phyloP scores from a whole-genome alignment of 805 yeast species.

The Starmerella stellata region DNA sequence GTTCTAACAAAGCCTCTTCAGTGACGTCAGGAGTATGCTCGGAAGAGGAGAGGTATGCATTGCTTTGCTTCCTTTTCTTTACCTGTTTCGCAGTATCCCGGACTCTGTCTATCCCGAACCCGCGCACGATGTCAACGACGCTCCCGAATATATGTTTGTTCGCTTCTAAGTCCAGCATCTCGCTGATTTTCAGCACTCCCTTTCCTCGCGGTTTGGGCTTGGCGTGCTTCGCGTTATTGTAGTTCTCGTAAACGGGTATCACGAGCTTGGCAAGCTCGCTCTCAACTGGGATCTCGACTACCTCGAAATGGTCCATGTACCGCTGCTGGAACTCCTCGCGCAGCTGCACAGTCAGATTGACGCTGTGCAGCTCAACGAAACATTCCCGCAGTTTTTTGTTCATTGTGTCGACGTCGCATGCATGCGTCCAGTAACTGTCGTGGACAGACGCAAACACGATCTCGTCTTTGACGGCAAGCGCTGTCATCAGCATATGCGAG shows the following conservation, averaged over 20 bases:
- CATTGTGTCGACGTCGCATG: constrained; percentile 61
- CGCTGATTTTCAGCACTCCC: constrained; percentile 24
- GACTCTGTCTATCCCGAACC: no score
- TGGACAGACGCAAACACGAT: constrained; percentile 85
- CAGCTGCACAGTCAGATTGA: constrained; percentile 50
- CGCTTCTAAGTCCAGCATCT: constrained; percentile 47
- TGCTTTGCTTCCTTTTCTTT: no score
- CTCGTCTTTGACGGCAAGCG: constrained; percentile 47
- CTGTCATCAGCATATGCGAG: constrained; percentile 85
- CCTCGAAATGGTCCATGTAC: constrained; percentile 51
- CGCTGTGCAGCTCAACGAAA: constrained; percentile 60
- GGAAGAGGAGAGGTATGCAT: no score
- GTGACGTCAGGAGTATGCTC: no score
- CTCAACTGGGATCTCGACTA: constrained; percentile 35
- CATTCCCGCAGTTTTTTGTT: constrained; percentile 52
- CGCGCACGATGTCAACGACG: background rate
- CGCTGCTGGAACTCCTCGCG: constrained; percentile 66
- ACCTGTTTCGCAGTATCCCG: no score
- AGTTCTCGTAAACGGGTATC: constrained; percentile 20
- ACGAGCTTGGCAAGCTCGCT: constrained; percentile 35
- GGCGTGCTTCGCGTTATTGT: constrained; percentile 28
- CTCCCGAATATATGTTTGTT: constrained; percentile 19
- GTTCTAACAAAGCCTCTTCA: no score
- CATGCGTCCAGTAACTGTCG: constrained; percentile 97
- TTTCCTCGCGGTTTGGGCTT: constrained; percentile 35